Evolutionary conservation across 306 rosid species (phyloP), one percentile per base, ranked within the genome.

Genomic region (Glycyrrhiza uralensis): DNA sequence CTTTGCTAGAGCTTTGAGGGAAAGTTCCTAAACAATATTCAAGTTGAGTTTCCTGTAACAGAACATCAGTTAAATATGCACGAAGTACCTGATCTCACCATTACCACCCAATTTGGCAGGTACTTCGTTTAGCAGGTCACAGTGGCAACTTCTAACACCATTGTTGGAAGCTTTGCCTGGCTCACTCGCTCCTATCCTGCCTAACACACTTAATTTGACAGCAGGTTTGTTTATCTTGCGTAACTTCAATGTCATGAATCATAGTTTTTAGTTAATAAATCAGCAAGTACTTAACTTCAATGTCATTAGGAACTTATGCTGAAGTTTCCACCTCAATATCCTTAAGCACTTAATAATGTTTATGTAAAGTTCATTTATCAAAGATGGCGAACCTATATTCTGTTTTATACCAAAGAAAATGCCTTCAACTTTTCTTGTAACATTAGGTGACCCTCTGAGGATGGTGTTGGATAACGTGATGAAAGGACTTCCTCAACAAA

Each of bases 71-170:
- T 76, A 35, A 66, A 45, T 55, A 54, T 2, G 28, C 52, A 38
- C 50, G 32, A 35, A 52, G 14, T 58, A 69, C 52, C 28, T 57
- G 30, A 73, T 52, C 69, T 65, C 35, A 73, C 76, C 50, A 3
- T 41, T 72, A 26, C 44, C 65, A 42, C 38, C 46, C 87, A 67
- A 74, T 74, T 75, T 64, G 66, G 81, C 79, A 94, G 97, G 90
- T 73, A 89, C 97, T 15, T 91, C 91, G 13, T 91, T 89, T 83
- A 55, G 79, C 72, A 83, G 83, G 82, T 91, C 97, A 18, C 91
- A 75, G 33, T 69, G 85, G 68, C 90, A 77, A 71, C 80, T 71
- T 15, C 50, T 94, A 29, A 57, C 79, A 51, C 83, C 92, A 64
- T 57, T 89, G 28, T 77, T 91, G 84, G 91, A 91, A 41, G 60